phyloP scores from a whole-genome alignment of 768 basidiomycete species.

The Lactarius trivialis region DNA sequence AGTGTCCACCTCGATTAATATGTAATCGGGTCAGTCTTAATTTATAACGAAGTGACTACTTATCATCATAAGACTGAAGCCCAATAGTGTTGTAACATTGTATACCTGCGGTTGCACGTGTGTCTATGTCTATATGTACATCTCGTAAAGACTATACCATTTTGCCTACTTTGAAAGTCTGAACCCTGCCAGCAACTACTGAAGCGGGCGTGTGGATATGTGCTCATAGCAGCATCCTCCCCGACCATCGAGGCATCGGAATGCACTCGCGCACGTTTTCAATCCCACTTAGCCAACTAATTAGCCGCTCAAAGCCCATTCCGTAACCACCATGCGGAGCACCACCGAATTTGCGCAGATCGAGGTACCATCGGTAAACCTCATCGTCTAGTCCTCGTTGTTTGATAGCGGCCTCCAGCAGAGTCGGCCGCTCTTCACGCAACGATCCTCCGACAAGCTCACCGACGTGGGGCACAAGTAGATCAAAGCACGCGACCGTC shows the following conservation, averaged over 20 bases:
- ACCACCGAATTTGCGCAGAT: conserved; percentile 76
- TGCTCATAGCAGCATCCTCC: conserved; percentile 59
- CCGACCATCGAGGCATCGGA: conserved; percentile 86
- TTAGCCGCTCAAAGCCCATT: conserved; percentile 87
- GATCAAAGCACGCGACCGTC: conserved; percentile 93
- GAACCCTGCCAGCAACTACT: neutral
- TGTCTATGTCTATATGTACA: conserved; percentile 2
- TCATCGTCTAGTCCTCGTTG: conserved; percentile 38
- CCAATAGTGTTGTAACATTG: conserved; percentile 11
- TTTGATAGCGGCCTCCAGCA: conserved; percentile 47
- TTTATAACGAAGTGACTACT: conserved; percentile 20
- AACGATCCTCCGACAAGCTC: conserved; percentile 92
- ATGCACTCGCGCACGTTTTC: conserved; percentile 92
- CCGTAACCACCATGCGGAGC: conserved; percentile 95
- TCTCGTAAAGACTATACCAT: conserved; percentile 15
- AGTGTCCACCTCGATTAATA: neutral
- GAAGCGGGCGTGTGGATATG: neutral
- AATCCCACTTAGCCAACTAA: conserved; percentile 81
- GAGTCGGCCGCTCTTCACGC: conserved; percentile 63
- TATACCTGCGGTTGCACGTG: conserved; percentile 4
- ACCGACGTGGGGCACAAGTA: conserved; percentile 81
- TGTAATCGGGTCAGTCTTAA: conserved; percentile 11
- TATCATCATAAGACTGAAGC: conserved; percentile 5
- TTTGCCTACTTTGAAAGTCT: conserved; percentile 2
- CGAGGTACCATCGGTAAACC: conserved; percentile 67